Base-by-base conservation (phyloP, 169 alveolate species). In the Besnoitia besnoiti region DNA sequence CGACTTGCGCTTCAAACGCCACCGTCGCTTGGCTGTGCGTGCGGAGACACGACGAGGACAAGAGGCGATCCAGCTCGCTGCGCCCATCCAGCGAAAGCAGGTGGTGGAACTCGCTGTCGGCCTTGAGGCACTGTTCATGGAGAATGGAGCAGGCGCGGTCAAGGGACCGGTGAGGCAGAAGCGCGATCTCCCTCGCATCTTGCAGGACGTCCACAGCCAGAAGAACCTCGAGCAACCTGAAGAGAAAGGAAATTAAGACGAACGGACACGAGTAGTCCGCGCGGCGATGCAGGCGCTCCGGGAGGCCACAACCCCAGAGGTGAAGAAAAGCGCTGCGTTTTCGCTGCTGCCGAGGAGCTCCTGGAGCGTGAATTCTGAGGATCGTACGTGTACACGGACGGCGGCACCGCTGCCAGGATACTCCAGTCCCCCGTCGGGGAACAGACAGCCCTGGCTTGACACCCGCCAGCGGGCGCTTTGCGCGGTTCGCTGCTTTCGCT, bases 111-210 rank as follows among this genome's bases (percentile, higher is more conserved):
- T 77, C 87, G 33, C 21, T 37, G 40, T 77, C 50, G 19, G 87
- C 87, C 21, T 77, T 16, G 8, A 77, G 33, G 59, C 61, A 77
- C 73, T 88, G 92, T 39, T 88, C 85, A 30, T 21, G 92, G 37
- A 88, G 85, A 35, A 88, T 62, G 0, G 92, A 88, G 67, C 77
- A 88, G 39, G 92, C 92, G 44, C 92, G 42, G 46, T 88, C 92
- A 27, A 88, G 85, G 50, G 92, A 88, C 61, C 35, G 77, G 47
- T 88, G 92, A 27, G 84, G 92, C 30, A 76, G 39, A 10, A 88
- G 47, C 33, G 77, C 92, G n/a, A 76, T 76, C 73, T 88, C 92
- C 33, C 77, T 59, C 30, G 92, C 92, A 44, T 88, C 92, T 50
- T 37, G 85, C 4, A 88, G 77, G 14, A 88, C 77, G 47, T 88